Evolutionary conservation across 352 stramenopile genomes (phyloP).

Genomic region (Globisporangium irregulare): DNA sequence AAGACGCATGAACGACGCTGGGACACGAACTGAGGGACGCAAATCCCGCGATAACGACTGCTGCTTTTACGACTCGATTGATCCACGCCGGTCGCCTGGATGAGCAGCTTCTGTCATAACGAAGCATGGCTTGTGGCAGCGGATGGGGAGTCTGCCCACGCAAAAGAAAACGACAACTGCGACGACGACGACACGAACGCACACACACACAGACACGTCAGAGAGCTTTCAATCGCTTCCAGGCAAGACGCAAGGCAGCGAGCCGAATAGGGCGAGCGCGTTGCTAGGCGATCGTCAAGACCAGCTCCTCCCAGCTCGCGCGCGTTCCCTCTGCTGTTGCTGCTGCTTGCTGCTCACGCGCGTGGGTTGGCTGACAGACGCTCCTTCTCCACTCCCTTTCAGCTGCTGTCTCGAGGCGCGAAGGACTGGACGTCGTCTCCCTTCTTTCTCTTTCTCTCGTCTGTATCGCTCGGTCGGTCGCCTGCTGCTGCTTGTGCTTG

Average conservation of each 20-base stretch:
- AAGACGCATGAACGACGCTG: neutral
- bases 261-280: neutral
- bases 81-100: constrained; percentile 6
- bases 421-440: neutral
- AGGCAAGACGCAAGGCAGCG: neutral
- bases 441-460: neutral
- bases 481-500: neutral
- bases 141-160: neutral
- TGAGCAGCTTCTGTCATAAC: neutral
- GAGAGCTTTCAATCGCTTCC: neutral
- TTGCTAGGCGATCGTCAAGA: neutral
- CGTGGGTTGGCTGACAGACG: neutral
- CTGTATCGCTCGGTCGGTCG: neutral
- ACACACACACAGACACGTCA: neutral
- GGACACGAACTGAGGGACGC: neutral
- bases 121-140: constrained; percentile 6
- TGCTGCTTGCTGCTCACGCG: neutral
- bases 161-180: neutral
- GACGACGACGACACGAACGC: neutral
- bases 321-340: neutral
- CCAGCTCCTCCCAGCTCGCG: neutral
- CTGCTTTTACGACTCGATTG: neutral
- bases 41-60: neutral
- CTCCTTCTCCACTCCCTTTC: neutral
- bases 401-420: neutral